phyloP scores from a whole-genome alignment of 179 eudicot species.

The Silene vulgaris region DNA sequence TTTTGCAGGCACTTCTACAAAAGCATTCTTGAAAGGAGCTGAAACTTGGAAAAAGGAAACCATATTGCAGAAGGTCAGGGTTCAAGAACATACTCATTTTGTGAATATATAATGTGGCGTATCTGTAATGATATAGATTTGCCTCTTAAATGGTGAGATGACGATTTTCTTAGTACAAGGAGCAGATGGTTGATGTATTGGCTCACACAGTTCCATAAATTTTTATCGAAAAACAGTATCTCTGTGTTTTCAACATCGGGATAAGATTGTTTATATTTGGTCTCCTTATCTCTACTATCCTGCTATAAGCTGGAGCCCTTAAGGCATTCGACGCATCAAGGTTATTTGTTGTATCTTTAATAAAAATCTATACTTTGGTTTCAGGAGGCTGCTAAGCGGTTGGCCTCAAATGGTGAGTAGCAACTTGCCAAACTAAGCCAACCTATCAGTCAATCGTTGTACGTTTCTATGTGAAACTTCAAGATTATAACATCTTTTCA shows the following conservation, averaged over 20 bases:
- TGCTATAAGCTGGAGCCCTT: too few relatives aligned
- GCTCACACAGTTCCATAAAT: too few relatives aligned
- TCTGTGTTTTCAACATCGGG: too few relatives aligned
- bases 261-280: too few relatives aligned
- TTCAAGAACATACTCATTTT: not conserved
- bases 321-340: too few relatives aligned
- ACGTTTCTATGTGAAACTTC: not conserved
- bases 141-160: too few relatives aligned
- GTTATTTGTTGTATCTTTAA: not conserved
- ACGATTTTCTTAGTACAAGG: too few relatives aligned
- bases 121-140: too few relatives aligned
- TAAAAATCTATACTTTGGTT: conserved; percentile 19
- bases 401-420: conserved; percentile 49
- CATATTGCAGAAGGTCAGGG: conserved; percentile 43
- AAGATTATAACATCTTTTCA: conserved; percentile 14
- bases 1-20: conserved; percentile 52
- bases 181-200: too few relatives aligned
- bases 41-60: conserved; percentile 73
- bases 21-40: conserved; percentile 54
- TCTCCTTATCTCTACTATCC: too few relatives aligned
- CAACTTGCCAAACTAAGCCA: not conserved
- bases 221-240: too few relatives aligned
- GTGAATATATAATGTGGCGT: not conserved
- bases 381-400: conserved; percentile 58
- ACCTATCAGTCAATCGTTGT: too few relatives aligned